Evolutionary conservation across 2,329 filamentous ascomycete genomes (phyloP).

Genomic region (Neofusicoccum cordaticola): DNA sequence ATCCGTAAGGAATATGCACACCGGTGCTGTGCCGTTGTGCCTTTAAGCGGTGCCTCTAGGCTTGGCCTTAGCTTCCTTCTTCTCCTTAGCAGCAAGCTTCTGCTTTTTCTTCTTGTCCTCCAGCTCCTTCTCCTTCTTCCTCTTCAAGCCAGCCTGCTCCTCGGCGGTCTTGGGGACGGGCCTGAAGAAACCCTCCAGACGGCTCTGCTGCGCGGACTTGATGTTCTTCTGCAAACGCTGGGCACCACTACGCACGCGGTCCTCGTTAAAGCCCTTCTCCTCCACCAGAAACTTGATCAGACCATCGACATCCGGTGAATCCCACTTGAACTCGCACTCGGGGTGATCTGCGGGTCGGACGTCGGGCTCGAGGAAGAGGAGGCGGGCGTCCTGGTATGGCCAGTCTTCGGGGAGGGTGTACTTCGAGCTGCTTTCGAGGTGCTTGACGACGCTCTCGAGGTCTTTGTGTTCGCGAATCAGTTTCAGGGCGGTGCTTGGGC

Average conservation of each 20-base stretch:
- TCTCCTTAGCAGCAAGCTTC: constrained; percentile 93
- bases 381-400: constrained; percentile 88
- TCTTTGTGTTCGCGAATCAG: constrained; percentile 88
- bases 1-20: not conserved
- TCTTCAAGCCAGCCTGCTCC: constrained; percentile 80
- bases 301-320: constrained; percentile 84
- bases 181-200: constrained; percentile 97
- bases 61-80: constrained; percentile 86
- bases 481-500: constrained; percentile 86
- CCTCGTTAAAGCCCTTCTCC: constrained; percentile 96
- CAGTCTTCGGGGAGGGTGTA: constrained; percentile 91
- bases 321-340: constrained; percentile 97
- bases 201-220: constrained; percentile 85
- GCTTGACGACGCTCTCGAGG: constrained; percentile 83
- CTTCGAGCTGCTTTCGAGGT: constrained; percentile 73
- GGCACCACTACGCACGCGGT: constrained; percentile 78
- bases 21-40: not conserved
- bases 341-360: constrained; percentile 79
- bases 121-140: constrained; percentile 89
- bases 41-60: constrained; percentile 62
- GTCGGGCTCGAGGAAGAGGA: constrained; percentile 88
- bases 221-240: constrained; percentile 82
- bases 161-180: constrained; percentile 82
- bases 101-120: constrained; percentile 93
- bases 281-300: constrained; percentile 85